phyloP scores from a whole-genome alignment of 805 yeast genomes.

The fission yeast (Schizosaccharomyces pombe) region DNA sequence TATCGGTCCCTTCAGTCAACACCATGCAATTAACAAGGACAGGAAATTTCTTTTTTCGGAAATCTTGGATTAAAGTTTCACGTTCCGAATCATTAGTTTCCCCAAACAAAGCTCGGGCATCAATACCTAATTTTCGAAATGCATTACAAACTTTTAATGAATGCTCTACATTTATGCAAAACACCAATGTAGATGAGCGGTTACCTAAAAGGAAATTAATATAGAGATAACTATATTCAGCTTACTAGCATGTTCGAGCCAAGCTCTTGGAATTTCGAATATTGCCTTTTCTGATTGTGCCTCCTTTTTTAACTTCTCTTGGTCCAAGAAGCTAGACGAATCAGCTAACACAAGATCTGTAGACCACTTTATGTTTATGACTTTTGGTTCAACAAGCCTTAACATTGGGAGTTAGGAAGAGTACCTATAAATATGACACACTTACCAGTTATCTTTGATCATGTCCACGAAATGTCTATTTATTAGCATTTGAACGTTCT shows the following conservation, averaged over 20 bases:
- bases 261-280: slow-evolving; percentile 30
- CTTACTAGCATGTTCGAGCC: slow-evolving; percentile 20
- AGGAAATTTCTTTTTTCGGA: slow-evolving; percentile 35
- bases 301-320: slow-evolving; percentile 24
- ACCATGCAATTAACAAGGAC: slow-evolving; percentile 74
- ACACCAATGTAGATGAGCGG: slow-evolving; percentile 41
- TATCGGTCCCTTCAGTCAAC: slow-evolving; percentile 85
- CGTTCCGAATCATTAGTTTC: slow-evolving; percentile 33
- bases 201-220: slow-evolving; percentile 5
- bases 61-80: slow-evolving; percentile 28
- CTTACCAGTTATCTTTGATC: slow-evolving; percentile 19
- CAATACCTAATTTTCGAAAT: slow-evolving; percentile 36
- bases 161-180: slow-evolving; percentile 56
- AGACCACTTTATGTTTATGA: slow-evolving; percentile 15
- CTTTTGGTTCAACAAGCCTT: slow-evolving; percentile 23
- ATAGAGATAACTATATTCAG: background rate
- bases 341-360: slow-evolving; percentile 28
- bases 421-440: slow-evolving; percentile 33
- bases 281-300: slow-evolving; percentile 34
- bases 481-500: background rate
- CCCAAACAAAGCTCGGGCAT: slow-evolving; percentile 51
- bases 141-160: slow-evolving; percentile 28
- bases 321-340: background rate
- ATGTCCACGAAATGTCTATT: slow-evolving; percentile 33
- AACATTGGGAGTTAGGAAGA: slow-evolving; percentile 33